Conservation (phyloP, 2,329 filamentous ascomycete genomes). For the Ceratocystis huliohia region DNA sequence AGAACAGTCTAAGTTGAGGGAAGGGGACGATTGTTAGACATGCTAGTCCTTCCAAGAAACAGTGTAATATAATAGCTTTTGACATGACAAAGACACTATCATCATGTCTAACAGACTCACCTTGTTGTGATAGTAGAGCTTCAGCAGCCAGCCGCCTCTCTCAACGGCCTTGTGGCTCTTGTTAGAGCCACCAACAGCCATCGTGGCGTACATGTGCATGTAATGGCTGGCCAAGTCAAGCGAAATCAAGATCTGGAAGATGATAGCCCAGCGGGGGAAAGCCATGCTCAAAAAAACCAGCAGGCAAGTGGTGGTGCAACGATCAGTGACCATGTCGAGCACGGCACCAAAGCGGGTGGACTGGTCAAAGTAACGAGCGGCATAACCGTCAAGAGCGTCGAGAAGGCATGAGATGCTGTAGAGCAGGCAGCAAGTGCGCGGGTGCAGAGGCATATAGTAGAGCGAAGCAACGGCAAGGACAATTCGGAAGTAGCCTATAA, state of each 20-base stretch:
- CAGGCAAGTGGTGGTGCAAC: slow-evolving; percentile 89
- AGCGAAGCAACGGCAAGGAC: slow-evolving; percentile 77
- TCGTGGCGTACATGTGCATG: slow-evolving; percentile 96
- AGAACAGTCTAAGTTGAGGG: slow-evolving; percentile 55
- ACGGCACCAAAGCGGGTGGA: slow-evolving; percentile 93
- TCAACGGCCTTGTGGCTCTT: slow-evolving; percentile 90
- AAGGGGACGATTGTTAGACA: neutral
- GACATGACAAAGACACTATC: neutral
- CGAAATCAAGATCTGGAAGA: slow-evolving; percentile 88
- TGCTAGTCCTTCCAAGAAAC: neutral
- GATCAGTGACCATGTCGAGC: slow-evolving; percentile 97
- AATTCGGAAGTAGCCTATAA: slow-evolving; percentile 60
- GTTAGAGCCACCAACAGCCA: slow-evolving; percentile 70
- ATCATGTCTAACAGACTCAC: slow-evolving; percentile 39
- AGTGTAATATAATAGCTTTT: too few relatives aligned
- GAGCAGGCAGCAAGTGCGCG: slow-evolving; percentile 80
- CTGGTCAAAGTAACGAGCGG: slow-evolving; percentile 69
- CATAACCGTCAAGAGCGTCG: slow-evolving; percentile 87
- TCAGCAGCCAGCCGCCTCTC: slow-evolving; percentile 75
- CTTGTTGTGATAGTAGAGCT: slow-evolving; percentile 95
- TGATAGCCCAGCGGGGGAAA: slow-evolving; percentile 82
- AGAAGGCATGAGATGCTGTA: slow-evolving; percentile 93
- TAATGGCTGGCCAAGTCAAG: slow-evolving; percentile 94
- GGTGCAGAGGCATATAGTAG: slow-evolving; percentile 98
- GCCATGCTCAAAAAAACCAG: slow-evolving; percentile 90